Conservation (phyloP, 2,329 filamentous ascomycete genomes). For the Decorospora gaudefroyi region DNA sequence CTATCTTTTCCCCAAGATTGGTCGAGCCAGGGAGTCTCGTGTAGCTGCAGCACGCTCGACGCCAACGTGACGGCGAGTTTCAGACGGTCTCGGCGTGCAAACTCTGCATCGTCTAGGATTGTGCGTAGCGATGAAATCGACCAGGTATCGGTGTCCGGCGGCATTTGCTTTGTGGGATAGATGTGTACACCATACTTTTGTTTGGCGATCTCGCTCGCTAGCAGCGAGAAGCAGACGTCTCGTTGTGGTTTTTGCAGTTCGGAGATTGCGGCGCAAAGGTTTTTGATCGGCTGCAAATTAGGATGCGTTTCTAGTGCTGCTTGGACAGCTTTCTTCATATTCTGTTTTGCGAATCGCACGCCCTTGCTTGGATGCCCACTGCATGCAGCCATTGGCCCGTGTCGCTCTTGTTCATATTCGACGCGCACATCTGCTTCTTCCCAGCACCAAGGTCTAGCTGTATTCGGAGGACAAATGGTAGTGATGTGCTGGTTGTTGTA, state of each 20-base stretch:
- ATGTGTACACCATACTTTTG: slow-evolving; percentile 23
- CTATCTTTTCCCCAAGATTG: slow-evolving; percentile 23
- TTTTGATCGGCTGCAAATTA: slow-evolving; percentile 11
- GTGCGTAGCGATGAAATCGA: no score
- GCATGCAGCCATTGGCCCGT: slow-evolving; percentile 4
- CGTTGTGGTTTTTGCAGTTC: slow-evolving; percentile 16
- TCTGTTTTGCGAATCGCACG: background rate
- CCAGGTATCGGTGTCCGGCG: no score
- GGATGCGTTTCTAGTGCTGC: background rate
- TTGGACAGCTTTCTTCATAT: no score
- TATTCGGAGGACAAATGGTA: background rate
- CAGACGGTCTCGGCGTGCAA: slow-evolving; percentile 25
- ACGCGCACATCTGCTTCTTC: slow-evolving; percentile 24
- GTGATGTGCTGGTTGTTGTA: slow-evolving; percentile 2
- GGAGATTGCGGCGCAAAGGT: slow-evolving; percentile 23
- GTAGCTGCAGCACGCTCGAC: slow-evolving; percentile 27
- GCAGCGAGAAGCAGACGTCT: slow-evolving; percentile 20
- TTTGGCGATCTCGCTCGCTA: slow-evolving; percentile 17
- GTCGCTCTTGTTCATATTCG: slow-evolving; percentile 15
- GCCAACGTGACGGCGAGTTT: slow-evolving; percentile 24
- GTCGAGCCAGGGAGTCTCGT: slow-evolving; percentile 32
- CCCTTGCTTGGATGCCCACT: background rate
- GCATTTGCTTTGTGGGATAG: slow-evolving; percentile 2
- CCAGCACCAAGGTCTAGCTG: slow-evolving; percentile 5
- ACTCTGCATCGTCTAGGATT: no score